phyloP scores from a whole-genome alignment of 2,329 filamentous ascomycete species.

The Hymenoscyphus scutula region DNA sequence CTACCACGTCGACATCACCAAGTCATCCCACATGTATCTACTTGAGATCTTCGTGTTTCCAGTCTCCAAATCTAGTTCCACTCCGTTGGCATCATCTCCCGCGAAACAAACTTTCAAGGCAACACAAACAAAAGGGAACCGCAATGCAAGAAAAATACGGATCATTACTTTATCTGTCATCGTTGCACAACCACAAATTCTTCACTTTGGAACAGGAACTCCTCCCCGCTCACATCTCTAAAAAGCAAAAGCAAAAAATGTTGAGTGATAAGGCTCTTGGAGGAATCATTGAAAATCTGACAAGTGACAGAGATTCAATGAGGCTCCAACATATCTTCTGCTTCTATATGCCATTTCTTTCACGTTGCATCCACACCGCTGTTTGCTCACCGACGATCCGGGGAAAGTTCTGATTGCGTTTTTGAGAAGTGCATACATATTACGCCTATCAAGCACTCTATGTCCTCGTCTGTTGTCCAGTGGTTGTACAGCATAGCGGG shows the following conservation, averaged over 20 bases:
- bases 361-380: slow-evolving; percentile 1
- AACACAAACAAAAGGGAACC: background rate
- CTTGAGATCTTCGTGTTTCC: slow-evolving; percentile 24
- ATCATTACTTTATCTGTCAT: slow-evolving; percentile 7
- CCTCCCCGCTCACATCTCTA: background rate
- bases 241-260: slow-evolving; percentile 6
- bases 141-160: background rate
- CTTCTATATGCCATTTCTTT: background rate
- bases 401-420: background rate
- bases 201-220: background rate
- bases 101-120: slow-evolving; percentile 6
- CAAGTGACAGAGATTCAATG: background rate
- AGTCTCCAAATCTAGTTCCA: slow-evolving; percentile 16
- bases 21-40: slow-evolving; percentile 14
- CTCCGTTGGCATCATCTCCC: slow-evolving; percentile 10
- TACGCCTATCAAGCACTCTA: background rate
- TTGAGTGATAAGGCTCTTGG: background rate
- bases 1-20: slow-evolving; percentile 15
- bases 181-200: slow-evolving; percentile 8
- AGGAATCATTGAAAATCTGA: background rate
- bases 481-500: slow-evolving; percentile 4
- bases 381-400: background rate
- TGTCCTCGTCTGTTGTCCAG: background rate
- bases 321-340: background rate
- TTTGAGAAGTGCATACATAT: background rate